Percentiles rank a stretch among this genome's conserved stretches.
Evolutionary conservation across 2,329 filamentous ascomycete genomes (phyloP).

Genomic region (Hymenoscyphus salicellus): DNA sequence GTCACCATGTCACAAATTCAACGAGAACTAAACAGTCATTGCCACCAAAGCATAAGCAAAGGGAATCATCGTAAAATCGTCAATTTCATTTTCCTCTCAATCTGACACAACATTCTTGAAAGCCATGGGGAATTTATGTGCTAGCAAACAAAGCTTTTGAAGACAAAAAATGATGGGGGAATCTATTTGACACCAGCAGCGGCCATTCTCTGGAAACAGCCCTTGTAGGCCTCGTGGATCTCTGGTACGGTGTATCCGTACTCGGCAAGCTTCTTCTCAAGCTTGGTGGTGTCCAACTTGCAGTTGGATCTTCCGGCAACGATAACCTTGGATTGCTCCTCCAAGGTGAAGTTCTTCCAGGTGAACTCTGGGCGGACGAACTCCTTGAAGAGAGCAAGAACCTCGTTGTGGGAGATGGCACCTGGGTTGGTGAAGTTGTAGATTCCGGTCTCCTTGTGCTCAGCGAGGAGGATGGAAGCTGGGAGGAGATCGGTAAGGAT

Average conservation of each 20-base stretch:
- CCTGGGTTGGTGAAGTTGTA: conserved; percentile 72
- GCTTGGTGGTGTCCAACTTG: conserved; percentile 60
- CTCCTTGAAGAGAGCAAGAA: conserved; percentile 59
- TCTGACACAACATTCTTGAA: conserved; percentile 4
- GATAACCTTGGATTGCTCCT: conserved; percentile 65
- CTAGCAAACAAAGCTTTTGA: conserved; percentile 17
- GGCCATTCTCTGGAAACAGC: conserved; percentile 64
- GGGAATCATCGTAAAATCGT: conserved; percentile 5
- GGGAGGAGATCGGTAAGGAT: conserved; percentile 64
- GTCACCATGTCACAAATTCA: neutral
- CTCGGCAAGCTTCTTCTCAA: conserved; percentile 57
- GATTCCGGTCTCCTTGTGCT: conserved; percentile 60
- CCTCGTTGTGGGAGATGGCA: conserved; percentile 69
- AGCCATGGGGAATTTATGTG: conserved; percentile 4
- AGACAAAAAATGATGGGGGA: conserved; percentile 2
- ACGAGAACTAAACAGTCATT: neutral
- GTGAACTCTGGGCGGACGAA: conserved; percentile 58
- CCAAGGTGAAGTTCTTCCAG: conserved; percentile 65
- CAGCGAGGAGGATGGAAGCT: conserved; percentile 56
- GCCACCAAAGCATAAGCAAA: neutral
- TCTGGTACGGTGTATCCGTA: conserved; percentile 59
- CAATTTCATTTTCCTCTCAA: conserved; percentile 6
- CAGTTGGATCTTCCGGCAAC: conserved; percentile 67
- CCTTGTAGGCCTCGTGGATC: conserved; percentile 58
- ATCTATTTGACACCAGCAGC: conserved; percentile 50